Base-by-base conservation (phyloP, 768 basidiomycete species). In the Rhodocollybia butyracea region DNA sequence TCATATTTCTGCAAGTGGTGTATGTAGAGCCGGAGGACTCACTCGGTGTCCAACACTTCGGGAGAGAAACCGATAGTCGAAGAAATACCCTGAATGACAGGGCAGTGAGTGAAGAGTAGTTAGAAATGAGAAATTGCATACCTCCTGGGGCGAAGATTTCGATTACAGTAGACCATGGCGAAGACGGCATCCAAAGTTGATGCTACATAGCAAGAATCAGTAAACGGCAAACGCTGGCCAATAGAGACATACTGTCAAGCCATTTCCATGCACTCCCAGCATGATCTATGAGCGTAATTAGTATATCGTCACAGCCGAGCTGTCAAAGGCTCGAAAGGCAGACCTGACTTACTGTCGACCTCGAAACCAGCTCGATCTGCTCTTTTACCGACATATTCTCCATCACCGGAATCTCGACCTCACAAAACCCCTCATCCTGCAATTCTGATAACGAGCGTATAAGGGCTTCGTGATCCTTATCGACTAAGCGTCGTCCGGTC, bases 311-410 rank as follows among this genome's bases (percentile, higher is more conserved):
- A 42, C 13, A 38, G 51, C 2, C 21, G 24, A 17, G n/a, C 13
- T 0, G 13, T n/a, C 17, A 26, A 21, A 51, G 40, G 22, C 50
- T 46, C 21, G 39, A n/a, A n/a, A n/a, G n/a, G n/a, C n/a, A n/a
- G n/a, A n/a, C n/a, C n/a, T n/a, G n/a, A n/a, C n/a, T n/a, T 57
- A 88, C 85, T 22, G 85, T 88, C 24, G 84, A 85, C 57, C 81
- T 72, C 22, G 86, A 80, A 0, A 74, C 78, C 19, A 85, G 63
- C 46, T 76, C 73, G 50, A 91, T 70, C 66, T 90, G 89, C 55
- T 88, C 79, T 55, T 81, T 82, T 59, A 84, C 72, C 2, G 74
- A 70, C 63, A 89, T 57, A 39, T 71, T 66, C 57, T 74, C 73
- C 71, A 75, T 69, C 31, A 38, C 26, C 17, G 63, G 66, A 24